These are phyloP conservation scores for Phytophthora vignae DNA, from an alignment of 352 stramenopile species.

Conservation along the genomic window DNA sequence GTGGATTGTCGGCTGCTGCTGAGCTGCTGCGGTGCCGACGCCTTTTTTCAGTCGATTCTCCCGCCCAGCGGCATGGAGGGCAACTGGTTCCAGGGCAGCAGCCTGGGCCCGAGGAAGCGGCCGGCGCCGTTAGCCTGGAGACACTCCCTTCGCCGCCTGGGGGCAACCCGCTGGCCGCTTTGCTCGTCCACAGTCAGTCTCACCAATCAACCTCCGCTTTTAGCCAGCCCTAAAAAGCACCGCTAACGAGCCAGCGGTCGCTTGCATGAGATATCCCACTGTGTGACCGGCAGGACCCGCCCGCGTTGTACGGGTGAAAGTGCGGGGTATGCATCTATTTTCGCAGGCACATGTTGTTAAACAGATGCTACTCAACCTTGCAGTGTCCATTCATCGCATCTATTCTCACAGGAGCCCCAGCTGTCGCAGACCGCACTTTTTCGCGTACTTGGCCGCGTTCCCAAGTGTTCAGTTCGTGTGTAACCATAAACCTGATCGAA, in stretches of 20 bases:
- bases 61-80: constrained; percentile 25
- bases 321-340: not conserved
- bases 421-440: constrained; percentile 3
- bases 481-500: constrained; percentile 35
- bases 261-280: constrained; percentile 29
- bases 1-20: constrained; percentile 36
- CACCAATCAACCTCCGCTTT: constrained; percentile 2
- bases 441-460: not conserved
- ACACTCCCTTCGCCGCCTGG: not conserved
- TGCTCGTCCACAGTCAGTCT: not conserved
- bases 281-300: constrained; percentile 10
- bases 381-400: not conserved
- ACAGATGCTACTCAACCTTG: not conserved
- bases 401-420: constrained; percentile 1
- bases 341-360: not conserved
- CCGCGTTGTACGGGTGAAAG: not conserved
- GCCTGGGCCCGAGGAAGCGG: constrained; percentile 14
- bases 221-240: constrained; percentile 2
- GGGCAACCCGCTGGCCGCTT: not conserved
- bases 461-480: constrained; percentile 23
- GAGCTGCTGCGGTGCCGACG: constrained; percentile 11
- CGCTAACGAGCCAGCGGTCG: not conserved
- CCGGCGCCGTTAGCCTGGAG: not conserved
- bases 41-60: constrained; percentile 37
- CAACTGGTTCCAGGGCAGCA: constrained; percentile 21